Percentiles rank a stretch among this genome's conserved stretches.
These are phyloP conservation scores for Fusarium buharicum DNA, from an alignment of 2,329 filamentous ascomycete species.

Conservation along the genomic window DNA sequence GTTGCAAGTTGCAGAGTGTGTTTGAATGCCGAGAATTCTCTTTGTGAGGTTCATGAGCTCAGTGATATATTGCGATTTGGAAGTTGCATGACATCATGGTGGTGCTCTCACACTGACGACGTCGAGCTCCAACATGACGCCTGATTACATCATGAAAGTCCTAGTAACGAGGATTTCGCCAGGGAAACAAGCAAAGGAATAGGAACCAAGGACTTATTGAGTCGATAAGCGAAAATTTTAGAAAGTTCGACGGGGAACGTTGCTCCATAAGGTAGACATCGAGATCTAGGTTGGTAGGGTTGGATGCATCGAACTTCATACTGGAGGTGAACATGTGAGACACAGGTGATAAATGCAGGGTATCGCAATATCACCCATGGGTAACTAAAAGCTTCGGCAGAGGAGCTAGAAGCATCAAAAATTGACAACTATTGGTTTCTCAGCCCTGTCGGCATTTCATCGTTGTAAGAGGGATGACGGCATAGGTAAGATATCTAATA, in stretches of 20 bases:
- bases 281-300: slow-evolving; percentile 28
- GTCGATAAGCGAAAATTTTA: slow-evolving; percentile 7
- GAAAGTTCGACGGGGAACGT: slow-evolving; percentile 24
- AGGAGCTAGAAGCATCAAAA: neutral
- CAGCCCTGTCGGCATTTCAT: neutral
- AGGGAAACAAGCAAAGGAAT: slow-evolving; percentile 5
- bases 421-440: neutral
- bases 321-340: slow-evolving; percentile 1
- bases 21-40: neutral
- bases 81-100: slow-evolving; percentile 36
- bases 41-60: slow-evolving; percentile 10
- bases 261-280: slow-evolving; percentile 16
- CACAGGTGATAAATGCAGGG: neutral
- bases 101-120: slow-evolving; percentile 21
- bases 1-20: neutral
- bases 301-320: neutral
- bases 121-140: slow-evolving; percentile 31
- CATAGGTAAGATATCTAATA: neutral
- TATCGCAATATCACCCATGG: neutral
- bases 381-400: neutral
- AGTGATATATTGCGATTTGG: slow-evolving; percentile 25
- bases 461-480: slow-evolving; percentile 1
- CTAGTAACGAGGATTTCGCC: slow-evolving; percentile 7
- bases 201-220: slow-evolving; percentile 1
- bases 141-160: slow-evolving; percentile 38